phyloP scores from a whole-genome alignment of 768 basidiomycete species.

The Termitomyces sp. region DNA sequence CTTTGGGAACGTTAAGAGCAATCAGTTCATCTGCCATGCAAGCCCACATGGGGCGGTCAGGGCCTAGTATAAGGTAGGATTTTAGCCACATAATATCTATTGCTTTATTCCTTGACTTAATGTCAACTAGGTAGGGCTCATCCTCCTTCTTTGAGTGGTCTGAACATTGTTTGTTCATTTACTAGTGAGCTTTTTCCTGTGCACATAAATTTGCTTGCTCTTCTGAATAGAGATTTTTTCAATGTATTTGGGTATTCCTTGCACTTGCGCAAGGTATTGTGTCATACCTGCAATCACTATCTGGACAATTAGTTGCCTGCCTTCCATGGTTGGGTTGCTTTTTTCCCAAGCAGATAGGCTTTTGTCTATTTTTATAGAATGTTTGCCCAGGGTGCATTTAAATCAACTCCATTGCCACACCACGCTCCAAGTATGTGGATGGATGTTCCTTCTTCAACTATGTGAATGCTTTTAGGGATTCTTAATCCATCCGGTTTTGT shows the following conservation, averaged over 20 bases:
- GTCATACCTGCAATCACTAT: not conserved
- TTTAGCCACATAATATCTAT: not conserved
- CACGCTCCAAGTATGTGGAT: not conserved
- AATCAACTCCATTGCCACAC: not conserved
- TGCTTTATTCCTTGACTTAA: not conserved
- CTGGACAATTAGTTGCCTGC: not conserved
- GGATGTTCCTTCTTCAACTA: too few relatives aligned
- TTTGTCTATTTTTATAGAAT: not conserved
- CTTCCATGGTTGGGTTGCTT: not conserved
- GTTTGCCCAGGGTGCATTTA: not conserved
- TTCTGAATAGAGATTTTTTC: too few relatives aligned
- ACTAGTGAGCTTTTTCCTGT: too few relatives aligned
- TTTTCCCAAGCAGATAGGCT: not conserved
- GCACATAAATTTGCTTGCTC: too few relatives aligned
- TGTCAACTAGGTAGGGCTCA: not conserved
- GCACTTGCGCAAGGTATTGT: not conserved
- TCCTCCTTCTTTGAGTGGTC: not conserved
- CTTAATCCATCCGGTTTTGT: too few relatives aligned
- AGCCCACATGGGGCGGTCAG: not conserved
- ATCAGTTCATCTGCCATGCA: not conserved
- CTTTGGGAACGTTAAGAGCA: not conserved
- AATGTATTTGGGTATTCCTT: not conserved
- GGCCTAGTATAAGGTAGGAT: rapidly evolving
- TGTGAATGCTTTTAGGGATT: too few relatives aligned
- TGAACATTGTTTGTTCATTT: not conserved